phyloP scores from a whole-genome alignment of 371 early-diverging fungal species.

The Circinella umbellata region DNA sequence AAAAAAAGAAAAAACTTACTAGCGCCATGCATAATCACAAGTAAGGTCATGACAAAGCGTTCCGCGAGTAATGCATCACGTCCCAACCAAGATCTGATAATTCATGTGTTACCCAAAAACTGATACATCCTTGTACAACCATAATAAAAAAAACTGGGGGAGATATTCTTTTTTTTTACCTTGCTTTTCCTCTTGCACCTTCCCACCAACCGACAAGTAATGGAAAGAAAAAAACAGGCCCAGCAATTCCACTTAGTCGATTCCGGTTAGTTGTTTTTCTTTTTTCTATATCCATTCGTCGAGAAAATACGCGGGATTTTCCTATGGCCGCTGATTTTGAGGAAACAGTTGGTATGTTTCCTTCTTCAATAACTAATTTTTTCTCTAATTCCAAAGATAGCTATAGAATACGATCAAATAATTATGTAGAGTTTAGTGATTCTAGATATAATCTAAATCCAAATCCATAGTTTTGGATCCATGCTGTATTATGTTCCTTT shows the following conservation, averaged over 20 bases:
- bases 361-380: slow-evolving; percentile 11
- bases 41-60: slow-evolving; percentile 49
- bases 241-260: slow-evolving; percentile 39
- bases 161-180: slow-evolving; percentile 23
- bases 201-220: slow-evolving; percentile 58
- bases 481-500: no score
- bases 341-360: background rate
- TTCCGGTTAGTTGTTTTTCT: slow-evolving; percentile 28
- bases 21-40: slow-evolving; percentile 47
- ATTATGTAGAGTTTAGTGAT: background rate
- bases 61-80: slow-evolving; percentile 36
- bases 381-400: background rate
- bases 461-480: no score
- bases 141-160: background rate
- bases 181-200: slow-evolving; percentile 38
- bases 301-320: slow-evolving; percentile 37
- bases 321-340: slow-evolving; percentile 19
- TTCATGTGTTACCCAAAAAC: slow-evolving; percentile 8
- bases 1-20: slow-evolving; percentile 36
- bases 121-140: background rate
- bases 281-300: slow-evolving; percentile 33
- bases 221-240: slow-evolving; percentile 50
- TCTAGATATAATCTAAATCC: no score
- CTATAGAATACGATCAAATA: background rate
- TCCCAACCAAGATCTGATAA: slow-evolving; percentile 39